phyloP scores from a whole-genome alignment of 2,329 filamentous ascomycete species.

The Arthrobotrys sinensis region DNA sequence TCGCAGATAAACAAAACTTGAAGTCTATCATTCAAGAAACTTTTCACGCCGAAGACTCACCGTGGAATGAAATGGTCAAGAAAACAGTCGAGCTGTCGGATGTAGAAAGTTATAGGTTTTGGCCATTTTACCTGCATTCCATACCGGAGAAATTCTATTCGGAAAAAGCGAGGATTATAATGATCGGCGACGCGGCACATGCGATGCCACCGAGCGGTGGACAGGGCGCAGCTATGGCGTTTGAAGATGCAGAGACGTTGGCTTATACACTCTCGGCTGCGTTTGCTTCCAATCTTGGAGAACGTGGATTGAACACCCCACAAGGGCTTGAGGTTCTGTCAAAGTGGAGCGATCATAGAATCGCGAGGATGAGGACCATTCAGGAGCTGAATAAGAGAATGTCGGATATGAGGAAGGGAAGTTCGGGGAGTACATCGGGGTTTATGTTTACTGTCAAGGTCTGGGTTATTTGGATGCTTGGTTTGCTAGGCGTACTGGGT shows the following conservation, averaged over 20 bases:
- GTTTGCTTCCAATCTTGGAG: background rate
- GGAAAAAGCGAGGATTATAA: constrained; percentile 64
- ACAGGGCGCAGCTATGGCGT: constrained; percentile 73
- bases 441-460: constrained; percentile 48
- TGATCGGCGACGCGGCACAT: constrained; percentile 75
- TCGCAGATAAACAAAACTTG: constrained; percentile 20
- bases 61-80: constrained; percentile 47
- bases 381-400: constrained; percentile 42
- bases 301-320: background rate
- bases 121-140: constrained; percentile 46
- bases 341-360: constrained; percentile 45
- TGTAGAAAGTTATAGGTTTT: constrained; percentile 29
- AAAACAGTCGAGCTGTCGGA: constrained; percentile 48
- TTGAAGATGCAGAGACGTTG: constrained; percentile 73
- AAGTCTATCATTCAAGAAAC: constrained; percentile 23
- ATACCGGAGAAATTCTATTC: constrained; percentile 53
- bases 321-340: constrained; percentile 1
- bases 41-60: constrained; percentile 30
- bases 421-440: constrained; percentile 21
- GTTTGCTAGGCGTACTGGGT: constrained; percentile 37
- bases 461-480: constrained; percentile 38
- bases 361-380: constrained; percentile 35
- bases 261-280: constrained; percentile 60
- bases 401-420: constrained; percentile 48
- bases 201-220: constrained; percentile 72